A percentile compares a stretch with the other conserved stretches of the same genome.
Conservation (phyloP, 352 stramenopile genomes). For the Globisporangium heterothallicum region DNA sequence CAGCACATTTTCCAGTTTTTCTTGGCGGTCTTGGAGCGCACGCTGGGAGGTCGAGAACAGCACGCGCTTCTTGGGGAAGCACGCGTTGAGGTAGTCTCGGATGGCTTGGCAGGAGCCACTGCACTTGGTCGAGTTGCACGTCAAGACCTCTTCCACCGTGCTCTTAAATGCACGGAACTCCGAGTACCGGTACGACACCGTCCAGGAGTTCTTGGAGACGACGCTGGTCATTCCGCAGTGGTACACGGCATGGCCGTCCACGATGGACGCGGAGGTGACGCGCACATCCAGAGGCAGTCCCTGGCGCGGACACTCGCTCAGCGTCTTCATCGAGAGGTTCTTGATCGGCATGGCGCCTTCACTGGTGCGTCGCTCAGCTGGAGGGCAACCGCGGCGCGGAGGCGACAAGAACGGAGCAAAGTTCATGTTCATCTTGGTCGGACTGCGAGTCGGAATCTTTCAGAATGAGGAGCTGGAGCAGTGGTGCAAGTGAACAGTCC, state of each 20-base stretch:
- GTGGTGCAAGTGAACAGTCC: not conserved
- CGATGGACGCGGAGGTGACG: slow-evolving; percentile 27
- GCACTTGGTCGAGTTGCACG: slow-evolving; percentile 50
- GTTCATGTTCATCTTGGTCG: slow-evolving; percentile 3
- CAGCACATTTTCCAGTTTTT: slow-evolving; percentile 59
- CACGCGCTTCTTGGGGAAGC: slow-evolving; percentile 56
- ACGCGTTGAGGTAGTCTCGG: slow-evolving; percentile 48
- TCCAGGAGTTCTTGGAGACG: slow-evolving; percentile 39
- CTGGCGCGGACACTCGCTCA: slow-evolving; percentile 27
- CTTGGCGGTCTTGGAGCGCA: slow-evolving; percentile 36
- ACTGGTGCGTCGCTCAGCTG: slow-evolving; percentile 1
- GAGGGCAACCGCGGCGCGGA: slow-evolving; percentile 6
- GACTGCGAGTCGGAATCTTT: slow-evolving; percentile 5
- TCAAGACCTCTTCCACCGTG: slow-evolving; percentile 45
- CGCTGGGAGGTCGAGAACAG: slow-evolving; percentile 24
- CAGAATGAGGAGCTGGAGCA: slow-evolving; percentile 2
- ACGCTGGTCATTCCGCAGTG: slow-evolving; percentile 43
- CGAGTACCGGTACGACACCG: slow-evolving; percentile 55
- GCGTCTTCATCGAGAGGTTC: slow-evolving; percentile 44
- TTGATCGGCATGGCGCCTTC: slow-evolving; percentile 41
- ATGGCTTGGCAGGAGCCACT: slow-evolving; percentile 63
- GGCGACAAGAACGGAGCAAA: slow-evolving; percentile 11
- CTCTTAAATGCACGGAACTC: slow-evolving; percentile 52
- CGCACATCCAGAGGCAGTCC: slow-evolving; percentile 45
- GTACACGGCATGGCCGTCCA: slow-evolving; percentile 41